Evolutionary conservation across 305 asterid genomes (phyloP), one percentile per base, ranked within the genome.

Genomic region (Coffea humblotiana): DNA sequence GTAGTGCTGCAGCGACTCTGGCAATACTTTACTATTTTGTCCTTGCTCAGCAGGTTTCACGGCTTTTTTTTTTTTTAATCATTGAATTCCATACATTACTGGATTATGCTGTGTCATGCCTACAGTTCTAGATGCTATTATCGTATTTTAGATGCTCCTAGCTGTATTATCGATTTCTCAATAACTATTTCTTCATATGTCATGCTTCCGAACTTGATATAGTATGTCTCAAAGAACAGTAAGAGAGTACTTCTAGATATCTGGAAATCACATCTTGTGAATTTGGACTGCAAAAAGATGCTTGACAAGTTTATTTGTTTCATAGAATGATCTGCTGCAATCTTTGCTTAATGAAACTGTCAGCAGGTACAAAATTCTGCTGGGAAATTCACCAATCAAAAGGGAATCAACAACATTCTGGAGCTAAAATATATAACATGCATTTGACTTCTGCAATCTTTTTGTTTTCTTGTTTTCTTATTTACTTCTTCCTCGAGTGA

Each of bases 1-100:
- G 90, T 79, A 91, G 93, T 82, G 87, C 93, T 48, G 93, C 96
- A 83, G 89, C 91, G 64, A 85, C 90, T 68, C 83, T 90, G 61
- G 92, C 86, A 83, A 83, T 85, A 87, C 84, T 90, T 15, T 78
- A 87, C 82, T 87, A 87, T 82, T 87, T 80, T 51, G 83, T 88
- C 75, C 81, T 90, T 37, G 87, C 89, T 70, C 91, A 88, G 77
- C 93, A 91, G 93, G 96, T 91, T 70, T 74, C 72, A 23, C 7
- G 23, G n/a, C 10, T 56, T 56, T 9, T 32, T 56, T 9, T n/a
- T 56, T 56, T 56, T 19, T 8, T 18, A n/a, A 18, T 56, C 63
- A 4, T 56, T 8, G 21, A 19, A 56, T 56, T 56, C 63, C 8
- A 18, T 19, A 1, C n/a, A 0, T 56, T 56, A 56, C 63, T 18